Evolutionary conservation across 2,329 filamentous ascomycete species (phyloP).

Genomic region (Colletotrichum sublineola): DNA sequence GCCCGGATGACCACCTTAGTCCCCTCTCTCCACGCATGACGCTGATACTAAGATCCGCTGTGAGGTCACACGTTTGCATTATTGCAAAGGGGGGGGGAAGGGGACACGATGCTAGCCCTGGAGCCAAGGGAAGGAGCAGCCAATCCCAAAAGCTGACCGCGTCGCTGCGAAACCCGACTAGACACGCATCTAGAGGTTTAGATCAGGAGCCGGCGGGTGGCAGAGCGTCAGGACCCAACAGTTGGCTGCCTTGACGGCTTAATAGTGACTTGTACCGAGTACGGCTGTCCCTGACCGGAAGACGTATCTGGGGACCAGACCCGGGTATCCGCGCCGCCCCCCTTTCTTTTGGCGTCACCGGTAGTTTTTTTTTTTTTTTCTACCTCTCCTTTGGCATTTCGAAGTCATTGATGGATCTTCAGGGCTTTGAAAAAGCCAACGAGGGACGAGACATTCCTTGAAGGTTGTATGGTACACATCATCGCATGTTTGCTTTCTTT

Average conservation of each 20-base stretch:
- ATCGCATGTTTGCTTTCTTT: not conserved
- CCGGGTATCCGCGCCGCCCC: not conserved
- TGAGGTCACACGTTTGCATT: slow-evolving; percentile 17
- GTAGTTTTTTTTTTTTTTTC: not conserved
- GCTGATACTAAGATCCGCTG: not conserved
- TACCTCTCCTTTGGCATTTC: not conserved
- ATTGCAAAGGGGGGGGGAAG: not conserved
- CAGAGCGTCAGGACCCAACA: not conserved
- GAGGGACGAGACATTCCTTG: not conserved
- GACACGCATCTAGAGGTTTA: slow-evolving; percentile 4
- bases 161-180: not conserved
- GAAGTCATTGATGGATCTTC: not conserved
- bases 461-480: slow-evolving; percentile 3
- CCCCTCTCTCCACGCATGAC: not conserved
- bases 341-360: not conserved
- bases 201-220: slow-evolving; percentile 7
- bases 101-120: slow-evolving; percentile 18
- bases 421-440: not conserved
- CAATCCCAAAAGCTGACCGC: slow-evolving; percentile 16
- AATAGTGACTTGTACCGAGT: slow-evolving; percentile 1
- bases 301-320: not conserved
- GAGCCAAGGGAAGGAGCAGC: not conserved
- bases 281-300: slow-evolving; percentile 18
- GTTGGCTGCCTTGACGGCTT: not conserved
- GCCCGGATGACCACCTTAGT: slow-evolving; percentile 12